Evolutionary conservation across 2,329 filamentous ascomycete genomes (phyloP).

Genomic region (Diaporthe vexans): DNA sequence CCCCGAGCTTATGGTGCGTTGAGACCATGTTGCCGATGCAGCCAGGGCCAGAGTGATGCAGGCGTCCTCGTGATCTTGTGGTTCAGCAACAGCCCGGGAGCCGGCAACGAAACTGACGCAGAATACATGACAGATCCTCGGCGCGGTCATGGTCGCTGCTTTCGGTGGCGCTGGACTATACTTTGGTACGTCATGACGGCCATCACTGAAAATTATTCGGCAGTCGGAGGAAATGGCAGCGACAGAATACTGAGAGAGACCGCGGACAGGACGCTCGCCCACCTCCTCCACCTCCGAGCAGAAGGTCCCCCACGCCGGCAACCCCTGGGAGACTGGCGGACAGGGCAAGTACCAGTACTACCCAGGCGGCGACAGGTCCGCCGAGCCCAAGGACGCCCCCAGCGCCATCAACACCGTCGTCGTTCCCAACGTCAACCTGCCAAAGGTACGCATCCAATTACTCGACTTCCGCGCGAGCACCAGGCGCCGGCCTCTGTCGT

Average conservation of each 20-base stretch:
- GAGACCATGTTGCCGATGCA: conserved; percentile 42
- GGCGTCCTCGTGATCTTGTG: not conserved
- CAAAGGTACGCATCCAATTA: conserved; percentile 73
- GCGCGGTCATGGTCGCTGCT: conserved; percentile 90
- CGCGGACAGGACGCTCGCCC: conserved; percentile 78
- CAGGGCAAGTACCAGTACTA: conserved; percentile 81
- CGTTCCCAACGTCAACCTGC: conserved; percentile 92
- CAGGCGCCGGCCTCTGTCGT: too few species aligned
- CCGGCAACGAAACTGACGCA: conserved; percentile 43
- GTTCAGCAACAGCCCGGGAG: not conserved
- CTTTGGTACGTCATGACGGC: conserved; percentile 71
- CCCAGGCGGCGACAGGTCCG: conserved; percentile 85
- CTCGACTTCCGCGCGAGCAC: not conserved
- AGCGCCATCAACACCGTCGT: conserved; percentile 96
- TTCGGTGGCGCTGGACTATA: conserved; percentile 92
- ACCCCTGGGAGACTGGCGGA: conserved; percentile 89
- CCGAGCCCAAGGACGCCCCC: conserved; percentile 87
- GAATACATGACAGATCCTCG: conserved; percentile 76
- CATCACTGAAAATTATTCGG: conserved; percentile 1
- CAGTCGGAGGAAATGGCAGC: not conserved
- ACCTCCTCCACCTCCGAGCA: conserved; percentile 88
- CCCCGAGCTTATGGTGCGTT: conserved; percentile 62
- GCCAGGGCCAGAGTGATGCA: not conserved
- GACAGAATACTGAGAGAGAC: conserved; percentile 30
- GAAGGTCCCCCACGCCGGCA: conserved; percentile 79